Conservation (phyloP, 495 filamentous ascomycete genomes). For the Lasiosphaeria ovina region DNA sequence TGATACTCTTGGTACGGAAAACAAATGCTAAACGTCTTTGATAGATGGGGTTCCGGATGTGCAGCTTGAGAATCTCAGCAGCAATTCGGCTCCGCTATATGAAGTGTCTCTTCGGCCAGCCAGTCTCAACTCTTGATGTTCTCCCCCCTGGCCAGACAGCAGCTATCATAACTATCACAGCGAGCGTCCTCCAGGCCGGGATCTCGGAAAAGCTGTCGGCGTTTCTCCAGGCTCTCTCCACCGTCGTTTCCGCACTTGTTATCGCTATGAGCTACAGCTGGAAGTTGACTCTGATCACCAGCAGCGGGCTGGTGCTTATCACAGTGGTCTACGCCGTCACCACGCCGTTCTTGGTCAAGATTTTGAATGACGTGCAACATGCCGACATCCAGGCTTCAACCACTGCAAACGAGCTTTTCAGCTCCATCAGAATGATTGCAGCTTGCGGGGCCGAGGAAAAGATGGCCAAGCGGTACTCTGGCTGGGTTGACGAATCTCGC, state of each 20-base stretch:
- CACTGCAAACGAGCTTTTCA: constrained; percentile 57
- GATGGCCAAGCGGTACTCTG: constrained; percentile 50
- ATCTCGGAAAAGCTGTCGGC: constrained; percentile 61
- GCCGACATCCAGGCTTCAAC: constrained; percentile 60
- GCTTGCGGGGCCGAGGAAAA: constrained; percentile 62
- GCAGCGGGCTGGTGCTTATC: constrained; percentile 56
- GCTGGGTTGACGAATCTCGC: constrained; percentile 58
- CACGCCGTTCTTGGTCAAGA: constrained; percentile 57
- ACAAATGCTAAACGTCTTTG: not conserved
- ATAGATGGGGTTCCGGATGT: constrained; percentile 54
- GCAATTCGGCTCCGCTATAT: constrained; percentile 53
- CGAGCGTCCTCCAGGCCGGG: constrained; percentile 63
- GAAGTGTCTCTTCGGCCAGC: constrained; percentile 50
- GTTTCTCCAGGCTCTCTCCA: constrained; percentile 53
- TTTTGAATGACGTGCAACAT: constrained; percentile 53
- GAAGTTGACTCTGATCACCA: constrained; percentile 57
- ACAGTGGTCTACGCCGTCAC: constrained; percentile 53
- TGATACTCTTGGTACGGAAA: not conserved
- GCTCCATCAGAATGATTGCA: constrained; percentile 57
- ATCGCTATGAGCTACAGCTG: constrained; percentile 58
- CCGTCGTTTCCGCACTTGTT: constrained; percentile 49
- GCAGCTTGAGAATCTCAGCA: constrained; percentile 54
- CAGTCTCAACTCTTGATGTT: constrained; percentile 53
- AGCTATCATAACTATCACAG: constrained; percentile 61
- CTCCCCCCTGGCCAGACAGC: constrained; percentile 53